Conservation (phyloP, 345 rosid genomes). For the Turnera subulata region DNA sequence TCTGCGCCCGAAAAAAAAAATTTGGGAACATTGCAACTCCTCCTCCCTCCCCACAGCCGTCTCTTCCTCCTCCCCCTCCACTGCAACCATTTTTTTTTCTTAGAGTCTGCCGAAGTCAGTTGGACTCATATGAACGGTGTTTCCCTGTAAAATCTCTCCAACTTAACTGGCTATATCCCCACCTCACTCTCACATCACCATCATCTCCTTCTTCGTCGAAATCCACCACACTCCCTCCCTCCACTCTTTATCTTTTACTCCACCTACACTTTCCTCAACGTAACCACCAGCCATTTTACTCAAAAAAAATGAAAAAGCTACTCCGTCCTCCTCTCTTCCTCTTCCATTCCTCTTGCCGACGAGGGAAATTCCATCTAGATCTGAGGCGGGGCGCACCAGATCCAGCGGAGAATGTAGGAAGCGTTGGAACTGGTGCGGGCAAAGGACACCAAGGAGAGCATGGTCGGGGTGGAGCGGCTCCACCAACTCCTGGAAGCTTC, state of each 20-base stretch:
- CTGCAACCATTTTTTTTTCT: too few relatives aligned
- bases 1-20: too few relatives aligned
- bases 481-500: conserved; percentile 88
- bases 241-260: neutral
- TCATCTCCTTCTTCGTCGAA: neutral
- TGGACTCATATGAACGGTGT: too few relatives aligned
- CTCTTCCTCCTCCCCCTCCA: too few relatives aligned
- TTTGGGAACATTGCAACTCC: too few relatives aligned
- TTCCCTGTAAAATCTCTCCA: too few relatives aligned
- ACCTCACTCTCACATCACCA: neutral
- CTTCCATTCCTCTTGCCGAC: neutral
- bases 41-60: too few relatives aligned
- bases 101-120: too few relatives aligned
- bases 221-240: neutral
- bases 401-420: conserved; percentile 64
- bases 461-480: conserved; percentile 96
- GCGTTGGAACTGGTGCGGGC: conserved; percentile 95
- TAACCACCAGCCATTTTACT: neutral
- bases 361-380: conserved; percentile 25
- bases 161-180: too few relatives aligned
- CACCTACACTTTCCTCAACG: neutral
- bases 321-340: neutral
- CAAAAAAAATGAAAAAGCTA: neutral
- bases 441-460: conserved; percentile 96
- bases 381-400: conserved; percentile 26